Conservation (phyloP, 169 alveolate species). For the Eimeria necatrix region DNA sequence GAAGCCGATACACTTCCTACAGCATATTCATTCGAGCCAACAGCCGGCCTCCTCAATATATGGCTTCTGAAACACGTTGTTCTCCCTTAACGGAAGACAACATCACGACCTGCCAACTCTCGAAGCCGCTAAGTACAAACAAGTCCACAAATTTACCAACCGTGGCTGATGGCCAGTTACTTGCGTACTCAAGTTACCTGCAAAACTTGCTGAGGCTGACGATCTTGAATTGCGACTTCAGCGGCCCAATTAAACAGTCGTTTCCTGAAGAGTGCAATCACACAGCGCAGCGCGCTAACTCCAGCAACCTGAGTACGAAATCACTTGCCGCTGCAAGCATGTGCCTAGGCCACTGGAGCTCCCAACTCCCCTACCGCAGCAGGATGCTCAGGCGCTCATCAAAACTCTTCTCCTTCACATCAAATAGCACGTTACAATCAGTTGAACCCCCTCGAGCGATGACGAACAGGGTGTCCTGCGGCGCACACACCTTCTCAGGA, state of each 20-base stretch:
- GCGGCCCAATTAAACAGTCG: slow-evolving; percentile 83
- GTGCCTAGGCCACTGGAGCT: not conserved
- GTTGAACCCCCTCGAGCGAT: slow-evolving; percentile 61
- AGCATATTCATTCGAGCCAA: not conserved
- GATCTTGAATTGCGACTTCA: slow-evolving; percentile 76
- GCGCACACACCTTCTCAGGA: not conserved
- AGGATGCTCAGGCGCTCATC: slow-evolving; percentile 78
- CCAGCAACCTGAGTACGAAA: no score
- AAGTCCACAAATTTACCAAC: no score
- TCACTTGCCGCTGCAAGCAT: no score
- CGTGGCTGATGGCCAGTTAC: not conserved
- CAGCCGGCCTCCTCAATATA: no score
- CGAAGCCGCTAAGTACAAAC: no score
- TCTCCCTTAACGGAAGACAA: no score
- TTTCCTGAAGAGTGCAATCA: slow-evolving; percentile 62
- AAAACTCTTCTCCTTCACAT: slow-evolving; percentile 71
- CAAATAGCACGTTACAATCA: slow-evolving; percentile 51
- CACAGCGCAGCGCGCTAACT: not conserved
- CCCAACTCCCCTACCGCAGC: slow-evolving; percentile 40
- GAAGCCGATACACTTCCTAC: slow-evolving; percentile 82
- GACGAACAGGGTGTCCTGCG: slow-evolving; percentile 78
- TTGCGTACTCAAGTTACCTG: slow-evolving; percentile 67
- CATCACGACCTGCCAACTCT: no score
- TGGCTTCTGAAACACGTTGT: no score
- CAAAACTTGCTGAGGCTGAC: slow-evolving; percentile 76